phyloP scores from a whole-genome alignment of 169 alveolate species.

The Eimeria necatrix region DNA sequence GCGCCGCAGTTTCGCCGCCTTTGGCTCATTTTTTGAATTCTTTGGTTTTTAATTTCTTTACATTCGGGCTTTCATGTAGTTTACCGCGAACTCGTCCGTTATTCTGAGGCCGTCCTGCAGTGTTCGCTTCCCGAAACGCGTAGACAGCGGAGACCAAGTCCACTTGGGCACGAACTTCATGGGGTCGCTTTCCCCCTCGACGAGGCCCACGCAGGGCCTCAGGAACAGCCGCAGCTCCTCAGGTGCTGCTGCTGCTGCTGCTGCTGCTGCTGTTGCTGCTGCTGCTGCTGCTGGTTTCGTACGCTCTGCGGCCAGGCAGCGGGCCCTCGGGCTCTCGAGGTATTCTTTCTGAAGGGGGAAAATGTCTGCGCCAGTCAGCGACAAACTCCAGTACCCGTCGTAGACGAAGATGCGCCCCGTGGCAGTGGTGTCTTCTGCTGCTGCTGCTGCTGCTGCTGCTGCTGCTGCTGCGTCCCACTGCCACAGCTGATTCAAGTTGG shows the following conservation, averaged over 20 bases:
- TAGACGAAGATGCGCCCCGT: constrained; percentile 61
- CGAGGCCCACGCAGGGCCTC: neutral
- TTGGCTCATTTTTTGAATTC: no score
- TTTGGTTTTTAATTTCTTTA: no score
- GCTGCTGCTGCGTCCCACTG: constrained; percentile 47
- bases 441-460: neutral
- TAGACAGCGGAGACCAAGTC: constrained; percentile 68
- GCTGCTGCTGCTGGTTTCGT: neutral
- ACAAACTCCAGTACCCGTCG: constrained; percentile 33
- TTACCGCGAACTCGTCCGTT: constrained; percentile 45
- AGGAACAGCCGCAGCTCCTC: neutral
- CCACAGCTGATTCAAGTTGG: constrained; percentile 70
- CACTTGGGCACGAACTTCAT: constrained; percentile 58
- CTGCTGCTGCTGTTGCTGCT: neutral
- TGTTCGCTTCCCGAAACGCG: constrained; percentile 64
- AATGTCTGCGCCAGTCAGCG: constrained; percentile 69
- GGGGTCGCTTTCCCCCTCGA: neutral
- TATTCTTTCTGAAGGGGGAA: constrained; percentile 17
- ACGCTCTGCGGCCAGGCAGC: constrained; percentile 52
- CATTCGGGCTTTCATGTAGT: neutral
- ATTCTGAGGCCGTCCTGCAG: neutral
- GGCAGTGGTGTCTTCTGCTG: neutral
- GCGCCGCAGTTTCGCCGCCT: no score
- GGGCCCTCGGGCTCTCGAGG: neutral
- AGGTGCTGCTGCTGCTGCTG: neutral